phyloP scores from a whole-genome alignment of 768 basidiomycete genomes.

The Leccinum fibrillosum region DNA sequence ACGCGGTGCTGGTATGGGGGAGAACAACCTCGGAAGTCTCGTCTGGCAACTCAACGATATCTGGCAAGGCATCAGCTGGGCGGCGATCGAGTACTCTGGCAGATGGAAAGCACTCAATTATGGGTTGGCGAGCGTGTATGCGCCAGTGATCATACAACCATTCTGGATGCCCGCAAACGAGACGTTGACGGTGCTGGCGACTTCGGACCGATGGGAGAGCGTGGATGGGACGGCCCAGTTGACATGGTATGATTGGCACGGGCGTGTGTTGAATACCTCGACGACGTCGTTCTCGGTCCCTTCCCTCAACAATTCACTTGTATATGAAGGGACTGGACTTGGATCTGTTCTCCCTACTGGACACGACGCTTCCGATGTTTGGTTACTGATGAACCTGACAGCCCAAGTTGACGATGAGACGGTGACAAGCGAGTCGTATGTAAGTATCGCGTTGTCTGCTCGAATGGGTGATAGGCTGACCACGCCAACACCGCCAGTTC shows the following conservation, averaged over 20 bases:
- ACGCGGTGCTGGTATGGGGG: slow-evolving; percentile 53
- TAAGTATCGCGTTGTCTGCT: slow-evolving; percentile 25
- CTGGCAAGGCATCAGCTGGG: slow-evolving; percentile 59
- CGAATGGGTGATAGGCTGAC: neutral
- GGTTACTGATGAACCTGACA: slow-evolving; percentile 49
- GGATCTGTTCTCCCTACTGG: slow-evolving; percentile 44
- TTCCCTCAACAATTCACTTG: slow-evolving; percentile 47
- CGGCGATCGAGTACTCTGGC: slow-evolving; percentile 53
- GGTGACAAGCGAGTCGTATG: slow-evolving; percentile 51
- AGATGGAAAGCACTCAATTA: slow-evolving; percentile 61
- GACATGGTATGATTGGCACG: slow-evolving; percentile 59
- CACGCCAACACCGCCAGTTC: slow-evolving; percentile 35
- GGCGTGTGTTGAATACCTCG: slow-evolving; percentile 37
- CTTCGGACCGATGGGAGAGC: slow-evolving; percentile 49
- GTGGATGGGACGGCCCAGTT: slow-evolving; percentile 46
- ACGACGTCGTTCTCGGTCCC: slow-evolving; percentile 42
- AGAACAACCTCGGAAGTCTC: slow-evolving; percentile 56
- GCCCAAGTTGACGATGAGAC: slow-evolving; percentile 39
- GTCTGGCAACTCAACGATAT: slow-evolving; percentile 63
- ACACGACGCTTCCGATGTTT: slow-evolving; percentile 41
- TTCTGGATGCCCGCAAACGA: slow-evolving; percentile 53
- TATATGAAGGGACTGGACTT: slow-evolving; percentile 41
- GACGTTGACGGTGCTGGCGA: slow-evolving; percentile 46
- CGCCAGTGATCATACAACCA: slow-evolving; percentile 49
- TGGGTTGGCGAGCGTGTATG: slow-evolving; percentile 41